Conservation (phyloP, 768 basidiomycete genomes). For the Hortiboletus campestris region DNA sequence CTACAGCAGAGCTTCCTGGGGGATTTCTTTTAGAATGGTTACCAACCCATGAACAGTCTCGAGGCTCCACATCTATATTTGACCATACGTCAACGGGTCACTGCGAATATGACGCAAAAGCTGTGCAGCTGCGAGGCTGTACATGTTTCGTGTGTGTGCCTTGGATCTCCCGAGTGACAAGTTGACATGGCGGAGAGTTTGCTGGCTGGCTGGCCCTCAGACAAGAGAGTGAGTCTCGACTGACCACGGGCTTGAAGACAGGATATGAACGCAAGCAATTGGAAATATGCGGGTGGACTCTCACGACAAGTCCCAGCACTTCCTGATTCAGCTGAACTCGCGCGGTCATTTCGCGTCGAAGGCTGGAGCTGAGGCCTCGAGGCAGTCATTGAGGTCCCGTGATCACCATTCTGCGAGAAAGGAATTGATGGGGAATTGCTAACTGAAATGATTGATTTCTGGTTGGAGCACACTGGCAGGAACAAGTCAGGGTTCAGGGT, state of each 20-base stretch:
- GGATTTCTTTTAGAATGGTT: constrained; percentile 3
- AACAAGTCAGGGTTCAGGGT: constrained; percentile 26
- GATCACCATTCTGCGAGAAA: constrained; percentile 10
- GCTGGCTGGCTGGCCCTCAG: neutral
- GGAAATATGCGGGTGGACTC: neutral
- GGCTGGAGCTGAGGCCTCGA: constrained; percentile 27
- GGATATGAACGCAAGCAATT: neutral
- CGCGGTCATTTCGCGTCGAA: constrained; percentile 32
- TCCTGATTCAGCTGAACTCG: constrained; percentile 14
- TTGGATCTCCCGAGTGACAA: neutral
- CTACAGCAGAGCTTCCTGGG: neutral
- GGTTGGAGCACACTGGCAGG: constrained; percentile 18
- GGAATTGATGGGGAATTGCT: constrained; percentile 13
- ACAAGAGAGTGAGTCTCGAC: neutral
- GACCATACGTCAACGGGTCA: neutral
- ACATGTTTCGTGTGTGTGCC: constrained; percentile 6
- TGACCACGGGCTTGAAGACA: neutral
- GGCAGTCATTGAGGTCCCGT: constrained; percentile 26
- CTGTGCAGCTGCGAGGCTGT: constrained; percentile 9
- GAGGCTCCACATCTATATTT: constrained; percentile 13
- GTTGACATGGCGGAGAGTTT: neutral
- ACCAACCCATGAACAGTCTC: neutral
- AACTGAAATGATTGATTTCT: constrained; percentile 10
- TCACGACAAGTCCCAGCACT: constrained; percentile 7
- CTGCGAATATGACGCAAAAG: neutral